These are phyloP conservation scores for Trametes pubescens DNA, from an alignment of 1,284 basidiomycete species.

Conservation along the genomic window DNA sequence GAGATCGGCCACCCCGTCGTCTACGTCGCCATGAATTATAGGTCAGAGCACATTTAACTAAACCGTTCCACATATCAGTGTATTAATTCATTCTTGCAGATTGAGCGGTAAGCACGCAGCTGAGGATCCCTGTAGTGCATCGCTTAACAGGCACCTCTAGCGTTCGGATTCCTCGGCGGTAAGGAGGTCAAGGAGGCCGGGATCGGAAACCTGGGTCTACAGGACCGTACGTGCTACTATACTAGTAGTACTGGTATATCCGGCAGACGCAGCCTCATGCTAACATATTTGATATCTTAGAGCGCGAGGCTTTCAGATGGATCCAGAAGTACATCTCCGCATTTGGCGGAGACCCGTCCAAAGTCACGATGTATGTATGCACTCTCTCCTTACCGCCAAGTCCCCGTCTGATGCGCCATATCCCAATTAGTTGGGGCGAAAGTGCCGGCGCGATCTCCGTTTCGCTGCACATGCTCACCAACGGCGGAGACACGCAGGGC, in stretches of 20 bases:
- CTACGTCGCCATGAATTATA: slow-evolving; percentile 47
- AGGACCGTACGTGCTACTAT: slow-evolving; percentile 57
- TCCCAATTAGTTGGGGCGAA: slow-evolving; percentile 46
- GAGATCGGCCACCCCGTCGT: slow-evolving; percentile 45
- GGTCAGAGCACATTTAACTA: slow-evolving; percentile 16
- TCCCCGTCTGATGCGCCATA: not conserved
- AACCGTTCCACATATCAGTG: not conserved
- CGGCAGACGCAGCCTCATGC: not conserved
- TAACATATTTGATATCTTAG: slow-evolving; percentile 9
- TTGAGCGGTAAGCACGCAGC: slow-evolving; percentile 11
- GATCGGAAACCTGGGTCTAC: slow-evolving; percentile 61
- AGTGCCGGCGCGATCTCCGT: slow-evolving; percentile 51
- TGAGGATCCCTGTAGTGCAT: not conserved
- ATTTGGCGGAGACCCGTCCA: slow-evolving; percentile 70
- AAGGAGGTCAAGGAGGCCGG: slow-evolving; percentile 58
- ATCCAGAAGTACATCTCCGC: slow-evolving; percentile 66
- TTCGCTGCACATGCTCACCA: slow-evolving; percentile 43
- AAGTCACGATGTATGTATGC: slow-evolving; percentile 60
- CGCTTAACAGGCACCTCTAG: slow-evolving; percentile 24
- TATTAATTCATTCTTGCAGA: not conserved
- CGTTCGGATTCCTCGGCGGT: slow-evolving; percentile 59
- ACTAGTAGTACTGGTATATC: too few relatives aligned
- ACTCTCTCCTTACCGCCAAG: not conserved
- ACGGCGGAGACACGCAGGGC: slow-evolving; percentile 43
- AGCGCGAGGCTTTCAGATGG: slow-evolving; percentile 38